Evolutionary conservation across 257 asterid species (phyloP).

Genomic region (Misopates orontium): DNA sequence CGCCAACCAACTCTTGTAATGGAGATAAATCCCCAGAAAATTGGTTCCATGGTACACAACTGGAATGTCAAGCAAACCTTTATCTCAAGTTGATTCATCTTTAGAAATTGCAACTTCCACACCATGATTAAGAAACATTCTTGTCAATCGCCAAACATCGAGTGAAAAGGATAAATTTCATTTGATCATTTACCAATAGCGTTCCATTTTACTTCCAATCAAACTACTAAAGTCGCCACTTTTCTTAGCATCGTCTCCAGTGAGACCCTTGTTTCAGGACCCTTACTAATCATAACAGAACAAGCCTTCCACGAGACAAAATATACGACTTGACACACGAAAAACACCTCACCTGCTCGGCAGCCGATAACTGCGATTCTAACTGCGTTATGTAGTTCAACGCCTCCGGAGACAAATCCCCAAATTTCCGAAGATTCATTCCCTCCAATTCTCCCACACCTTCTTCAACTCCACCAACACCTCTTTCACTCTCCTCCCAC

Average conservation of each 20-base stretch:
- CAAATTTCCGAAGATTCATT: constrained; percentile 34
- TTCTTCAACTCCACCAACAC: constrained; percentile 34
- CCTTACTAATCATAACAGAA: too few species aligned
- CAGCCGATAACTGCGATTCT: constrained; percentile 62
- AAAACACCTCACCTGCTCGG: constrained; percentile 60
- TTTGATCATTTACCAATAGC: too few species aligned
- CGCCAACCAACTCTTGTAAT: too few species aligned
- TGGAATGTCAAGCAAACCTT: too few species aligned
- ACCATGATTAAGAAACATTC: too few species aligned
- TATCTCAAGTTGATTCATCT: too few species aligned
- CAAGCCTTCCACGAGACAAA: constrained; percentile 1
- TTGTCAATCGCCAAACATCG: too few species aligned
- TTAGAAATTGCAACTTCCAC: too few species aligned
- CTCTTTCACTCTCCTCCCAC: constrained; percentile 41
- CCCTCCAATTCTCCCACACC: constrained; percentile 35
- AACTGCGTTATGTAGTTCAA: constrained; percentile 64
- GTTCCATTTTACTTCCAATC: background rate
- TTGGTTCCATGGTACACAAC: too few species aligned
- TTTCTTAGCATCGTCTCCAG: constrained; percentile 12
- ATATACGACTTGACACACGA: background rate
- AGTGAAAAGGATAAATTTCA: too few species aligned
- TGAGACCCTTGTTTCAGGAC: background rate
- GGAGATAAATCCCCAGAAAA: too few species aligned
- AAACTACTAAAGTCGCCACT: background rate
- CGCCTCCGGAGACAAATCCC: constrained; percentile 62